Evolutionary conservation across 1,284 basidiomycete genomes (phyloP), one percentile per base, ranked within the genome.

Genomic region (Pyrrhoderma noxium): DNA sequence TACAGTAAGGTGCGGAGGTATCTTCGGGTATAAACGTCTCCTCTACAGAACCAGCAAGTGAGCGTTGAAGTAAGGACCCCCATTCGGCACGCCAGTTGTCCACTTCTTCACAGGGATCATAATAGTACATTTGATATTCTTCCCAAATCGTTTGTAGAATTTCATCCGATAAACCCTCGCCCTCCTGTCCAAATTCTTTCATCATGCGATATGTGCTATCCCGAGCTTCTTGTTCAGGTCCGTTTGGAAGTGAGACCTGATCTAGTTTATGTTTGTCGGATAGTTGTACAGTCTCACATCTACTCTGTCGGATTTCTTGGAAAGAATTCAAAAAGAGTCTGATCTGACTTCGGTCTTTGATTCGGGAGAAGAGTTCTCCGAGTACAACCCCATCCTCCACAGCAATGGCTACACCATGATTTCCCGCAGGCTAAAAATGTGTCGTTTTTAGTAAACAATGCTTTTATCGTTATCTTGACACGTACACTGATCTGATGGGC

Each of bases 301-400:
- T 65, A 8, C 56, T 56, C 49, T 69, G 65, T 4, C 73, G 70
- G 11, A 81, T 62, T 50, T 79, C 75, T 56, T 77, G 71, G 54
- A 76, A 70, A 0, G 77, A 79, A 53, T 67, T 64, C 5, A 81
- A 66, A 58, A 80, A 73, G 19, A 60, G 66, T 1, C 61, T 57
- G 56, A 82, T 78, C 55, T 82, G 78, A 19, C 73, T 72, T 14
- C 64, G 57, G 2, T 63, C 58, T 44, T 64, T 64, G 2, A 82
- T 64, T 60, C 78, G 76, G 8, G 75, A 73, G 61, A 82, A 79
- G 3, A 83, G 64, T 40, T 71, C 74, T 14, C 71, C 81, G 2
- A 82, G 67, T 5, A 76, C 72, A 1, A 75, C 76, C 1, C 69
- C 76, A 55, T 82, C 80, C 62, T 82, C 80, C 5, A 80, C 59